phyloP scores from a whole-genome alignment of 805 yeast species.

The Kodamaea kaohsiungensis region DNA sequence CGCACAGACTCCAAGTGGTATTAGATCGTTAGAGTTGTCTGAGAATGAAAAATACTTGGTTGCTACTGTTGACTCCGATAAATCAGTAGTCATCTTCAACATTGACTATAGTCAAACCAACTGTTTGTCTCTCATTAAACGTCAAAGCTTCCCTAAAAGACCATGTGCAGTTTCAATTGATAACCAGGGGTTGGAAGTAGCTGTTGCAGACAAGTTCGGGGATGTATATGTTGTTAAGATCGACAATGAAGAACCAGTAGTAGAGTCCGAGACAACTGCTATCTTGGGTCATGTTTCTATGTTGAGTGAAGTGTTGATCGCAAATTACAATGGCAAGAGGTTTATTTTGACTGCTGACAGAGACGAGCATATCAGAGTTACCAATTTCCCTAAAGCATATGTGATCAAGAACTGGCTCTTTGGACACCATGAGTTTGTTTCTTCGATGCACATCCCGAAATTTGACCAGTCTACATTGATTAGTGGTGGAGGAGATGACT shows the following conservation, averaged over 20 bases:
- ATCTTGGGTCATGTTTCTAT: conserved; percentile 95
- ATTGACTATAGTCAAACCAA: conserved; percentile 39
- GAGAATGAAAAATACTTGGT: conserved; percentile 54
- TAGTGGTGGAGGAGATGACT: conserved; percentile 92
- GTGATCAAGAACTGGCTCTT: conserved; percentile 81
- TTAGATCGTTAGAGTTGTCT: conserved; percentile 60
- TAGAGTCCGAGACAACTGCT: conserved; percentile 55
- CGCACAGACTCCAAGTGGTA: conserved; percentile 16
- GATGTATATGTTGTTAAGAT: conserved; percentile 75
- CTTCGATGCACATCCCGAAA: conserved; percentile 57
- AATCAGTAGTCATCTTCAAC: conserved; percentile 66
- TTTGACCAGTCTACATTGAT: conserved; percentile 55
- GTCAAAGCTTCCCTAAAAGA: conserved; percentile 85
- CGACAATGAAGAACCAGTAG: conserved; percentile 34
- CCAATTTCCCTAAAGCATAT: conserved; percentile 75
- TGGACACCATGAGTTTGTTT: conserved; percentile 84
- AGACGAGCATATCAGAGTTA: conserved; percentile 91
- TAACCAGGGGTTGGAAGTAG: conserved; percentile 48
- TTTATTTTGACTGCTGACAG: conserved; percentile 82
- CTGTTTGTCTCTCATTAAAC: conserved; percentile 54
- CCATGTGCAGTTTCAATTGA: conserved; percentile 80
- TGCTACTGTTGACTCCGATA: conserved; percentile 80
- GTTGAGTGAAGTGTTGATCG: conserved; percentile 74
- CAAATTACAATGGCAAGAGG: conserved; percentile 40
- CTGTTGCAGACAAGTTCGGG: conserved; percentile 94